Base-by-base conservation (phyloP, 129 eudicot genomes). In the Arctium lappa region DNA sequence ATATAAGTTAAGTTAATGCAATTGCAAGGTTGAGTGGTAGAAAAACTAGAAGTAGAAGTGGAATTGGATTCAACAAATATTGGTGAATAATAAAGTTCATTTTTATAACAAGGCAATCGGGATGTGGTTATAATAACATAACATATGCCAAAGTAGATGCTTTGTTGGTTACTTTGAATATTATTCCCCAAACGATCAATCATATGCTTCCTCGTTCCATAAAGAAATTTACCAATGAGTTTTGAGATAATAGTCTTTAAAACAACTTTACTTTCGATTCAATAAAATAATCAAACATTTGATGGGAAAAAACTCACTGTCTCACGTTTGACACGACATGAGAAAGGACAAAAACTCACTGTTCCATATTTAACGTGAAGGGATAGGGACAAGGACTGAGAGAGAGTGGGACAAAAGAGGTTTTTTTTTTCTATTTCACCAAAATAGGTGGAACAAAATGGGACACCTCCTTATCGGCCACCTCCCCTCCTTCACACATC, bases 61-160 rank as follows among this genome's bases (percentile, higher is more conserved):
- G 80, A 79, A 75, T 73, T 75, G 15, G 79, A 80, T 72, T 37
- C 32, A 79, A 33, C 72, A 40, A 79, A 79, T 44, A 65, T 34
- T 79, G 84, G 44, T 73, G 63, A 33, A 74, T 66, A 18, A 73
- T 53, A 73, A 73, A 62, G 79, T 62, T 62, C 15, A 12, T 38
- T 81, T 81, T 73, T 37, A 81, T 84, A 78, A 40, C 34, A 62
- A 84, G 60, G 76, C 76, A 79, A 79, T 73, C 63, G 31, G 83
- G 79, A 78, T 84, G 83, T 78, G 56, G 68, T 84, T 72, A 73
- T 79, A 79, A 73, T 79, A 79, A 79, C 84, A 84, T 84, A 78
- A 79, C 83, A 84, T 84, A 79, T 84, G 87, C 84, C 80, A 84
- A 84, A 84, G 84, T n/a, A 84, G 87, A 84, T 84, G 84, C 87